Evolutionary conservation across 75 land plant species (phyloP), one percentile per base, ranked within the genome.

Genomic region (Ceratopteris richardii): DNA sequence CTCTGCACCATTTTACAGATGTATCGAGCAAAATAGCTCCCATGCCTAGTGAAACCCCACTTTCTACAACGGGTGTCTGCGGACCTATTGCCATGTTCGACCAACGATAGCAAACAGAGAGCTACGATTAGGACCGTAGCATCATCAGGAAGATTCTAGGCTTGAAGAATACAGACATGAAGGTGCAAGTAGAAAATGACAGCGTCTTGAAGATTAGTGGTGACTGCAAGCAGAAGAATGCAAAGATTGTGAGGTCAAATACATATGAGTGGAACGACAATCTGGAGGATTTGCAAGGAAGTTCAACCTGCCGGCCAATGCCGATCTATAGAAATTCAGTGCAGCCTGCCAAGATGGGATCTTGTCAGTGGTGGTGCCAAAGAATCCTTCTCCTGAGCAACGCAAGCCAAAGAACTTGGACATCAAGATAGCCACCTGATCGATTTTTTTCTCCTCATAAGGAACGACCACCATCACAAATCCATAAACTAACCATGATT

Each of bases 121-220:
- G 37, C 37, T 33, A 9, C 3, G 37, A 9, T 33, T 33, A 3
- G 37, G 37, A 33, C 37, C 37, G 3, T 17, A 46, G n/a, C n/a
- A n/a, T 46, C 50, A 46, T 46, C 50, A 46, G 4, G 22, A n/a
- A n/a, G n/a, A n/a, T n/a, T n/a, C n/a, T n/a, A n/a, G n/a, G n/a
- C n/a, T n/a, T n/a, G n/a, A n/a, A n/a, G n/a, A n/a, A n/a, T n/a
- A n/a, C n/a, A n/a, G 42, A 40, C 42, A 14, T 28, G 41, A 39
- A 69, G 77, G 77, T 77, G 41, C 79, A 67, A 62, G 77, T 77
- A 61, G 79, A 77, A 61, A 61, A 74, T 26, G 79, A 67, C 30
- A 77, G 59, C 17, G 58, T 67, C 24, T 62, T 77, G 41, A 66
- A 56, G 58, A 67, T 74, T 24, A 77, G 79, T 19, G 78, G 79